Evolutionary conservation across 2,329 filamentous ascomycete species (phyloP), one percentile per base, ranked within the genome.

Genomic region (Hypoxylon sp.): DNA sequence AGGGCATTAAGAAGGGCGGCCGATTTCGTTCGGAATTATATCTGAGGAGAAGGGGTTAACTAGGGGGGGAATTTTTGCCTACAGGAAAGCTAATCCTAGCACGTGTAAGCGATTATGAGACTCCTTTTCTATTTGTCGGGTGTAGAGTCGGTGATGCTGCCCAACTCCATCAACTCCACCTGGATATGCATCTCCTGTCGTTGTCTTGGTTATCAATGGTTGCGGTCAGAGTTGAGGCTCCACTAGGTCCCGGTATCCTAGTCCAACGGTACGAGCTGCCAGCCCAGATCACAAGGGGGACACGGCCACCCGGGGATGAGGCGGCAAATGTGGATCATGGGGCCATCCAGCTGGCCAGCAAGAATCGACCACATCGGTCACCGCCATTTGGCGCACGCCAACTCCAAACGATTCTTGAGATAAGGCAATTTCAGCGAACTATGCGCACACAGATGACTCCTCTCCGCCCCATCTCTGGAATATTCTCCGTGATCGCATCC

Each of bases 341-440:
- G 37, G 43, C 65, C 67, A 63, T 68, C 65, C 56, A 67, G 65
- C 67, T 71, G 68, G 67, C 74, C 73, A 75, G 70, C 66, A 56
- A 73, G 58, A 70, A 27, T 69, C 65, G 70, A 69, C 71, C 74
- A 76, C 74, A 74, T 75, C 54, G 41, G 74, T 76, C 74, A 76
- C 74, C 74, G 74, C 74, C 68, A 73, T 73, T 76, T 73, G 67
- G 56, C 50, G 47, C 51, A 53, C 46, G 60, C 62, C 63, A 53
- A 57, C 53, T 45, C 60, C 58, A 65, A 50, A 60, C 66, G 21
- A 58, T 53, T 58, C 47, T 21, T 37, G 47, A 62, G 57, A 65
- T 63, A 69, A 61, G 43, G 54, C 51, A 61, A 66, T 68, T 61
- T 66, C 41, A 68, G 19, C 59, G 19, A n/a, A 51, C 56, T 34